Percentiles rank a stretch among this genome's conserved stretches.
These are phyloP conservation scores for Exophiala calicioides DNA, from an alignment of 2,329 filamentous ascomycete genomes.

Conservation along the genomic window DNA sequence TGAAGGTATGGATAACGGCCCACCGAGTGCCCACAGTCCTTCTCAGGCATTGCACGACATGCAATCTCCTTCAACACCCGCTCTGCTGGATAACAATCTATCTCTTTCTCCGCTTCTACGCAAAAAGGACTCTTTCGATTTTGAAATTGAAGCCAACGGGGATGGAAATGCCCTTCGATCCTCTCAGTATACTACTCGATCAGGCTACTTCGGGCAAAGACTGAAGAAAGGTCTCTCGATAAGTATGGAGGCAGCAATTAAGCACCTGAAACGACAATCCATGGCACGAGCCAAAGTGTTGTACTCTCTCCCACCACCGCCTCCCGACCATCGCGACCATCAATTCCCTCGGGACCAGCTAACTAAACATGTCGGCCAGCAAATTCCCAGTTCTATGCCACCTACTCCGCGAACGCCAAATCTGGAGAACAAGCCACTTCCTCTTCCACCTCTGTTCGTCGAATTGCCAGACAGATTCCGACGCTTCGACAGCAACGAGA, in stretches of 20 bases:
- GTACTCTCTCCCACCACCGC: conserved; percentile 1
- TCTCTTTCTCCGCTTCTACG: neutral
- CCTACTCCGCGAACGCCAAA: neutral
- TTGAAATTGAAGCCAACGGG: neutral
- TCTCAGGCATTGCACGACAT: too few species aligned
- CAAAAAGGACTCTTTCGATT: conserved; percentile 15
- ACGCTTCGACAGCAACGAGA: neutral
- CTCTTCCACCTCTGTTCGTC: conserved; percentile 8
- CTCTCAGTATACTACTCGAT: neutral
- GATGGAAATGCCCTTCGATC: neutral
- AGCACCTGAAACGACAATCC: conserved; percentile 18
- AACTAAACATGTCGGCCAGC: too few species aligned
- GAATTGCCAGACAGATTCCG: neutral
- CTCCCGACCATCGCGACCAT: too few species aligned
- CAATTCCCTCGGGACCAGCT: too few species aligned
- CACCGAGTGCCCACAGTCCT: too few species aligned
- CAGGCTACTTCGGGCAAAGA: neutral
- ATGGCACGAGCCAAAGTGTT: conserved; percentile 19
- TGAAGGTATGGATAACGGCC: neutral
- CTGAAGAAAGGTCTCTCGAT: conserved; percentile 3
- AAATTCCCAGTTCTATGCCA: too few species aligned
- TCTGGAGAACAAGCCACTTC: conserved; percentile 16
- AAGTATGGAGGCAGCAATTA: conserved; percentile 11
- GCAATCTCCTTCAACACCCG: too few species aligned
- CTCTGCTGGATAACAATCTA: too few species aligned